These are phyloP conservation scores for Ehretia macrophylla DNA, from an alignment of 257 asterid species.

Conservation along the genomic window DNA sequence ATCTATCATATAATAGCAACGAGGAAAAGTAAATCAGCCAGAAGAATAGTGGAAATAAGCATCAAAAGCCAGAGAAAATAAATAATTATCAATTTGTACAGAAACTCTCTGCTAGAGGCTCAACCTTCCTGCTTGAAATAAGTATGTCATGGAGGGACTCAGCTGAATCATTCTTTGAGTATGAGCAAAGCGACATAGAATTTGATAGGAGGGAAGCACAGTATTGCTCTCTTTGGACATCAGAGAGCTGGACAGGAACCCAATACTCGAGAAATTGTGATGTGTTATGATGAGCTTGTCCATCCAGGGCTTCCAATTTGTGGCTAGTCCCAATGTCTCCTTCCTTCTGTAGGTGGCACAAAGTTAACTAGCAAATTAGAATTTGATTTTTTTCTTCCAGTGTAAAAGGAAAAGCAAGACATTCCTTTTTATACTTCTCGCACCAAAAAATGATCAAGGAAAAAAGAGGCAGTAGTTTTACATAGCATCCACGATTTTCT, in stretches of 20 bases:
- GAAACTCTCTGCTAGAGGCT: conserved; percentile 7
- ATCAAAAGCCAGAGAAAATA: not conserved
- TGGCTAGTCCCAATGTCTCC: not conserved
- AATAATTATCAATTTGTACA: conserved; percentile 3
- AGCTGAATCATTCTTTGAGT: conserved; percentile 15
- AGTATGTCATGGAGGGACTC: conserved; percentile 33
- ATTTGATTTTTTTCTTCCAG: too few relatives aligned
- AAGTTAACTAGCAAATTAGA: not conserved
- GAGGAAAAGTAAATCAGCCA: not conserved
- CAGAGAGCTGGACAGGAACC: conserved; percentile 62
- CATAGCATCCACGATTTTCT: not conserved
- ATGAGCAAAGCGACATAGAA: conserved; percentile 34
- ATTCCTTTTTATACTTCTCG: not conserved
- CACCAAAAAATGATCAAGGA: not conserved
- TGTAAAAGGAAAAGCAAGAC: not conserved
- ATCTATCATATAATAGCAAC: conserved; percentile 8
- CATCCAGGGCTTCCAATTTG: not conserved
- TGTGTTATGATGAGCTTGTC: not conserved
- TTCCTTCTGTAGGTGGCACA: not conserved
- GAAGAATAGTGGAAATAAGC: not conserved
- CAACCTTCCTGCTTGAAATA: conserved; percentile 46
- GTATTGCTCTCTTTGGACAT: conserved; percentile 55
- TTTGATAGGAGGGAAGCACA: conserved; percentile 53
- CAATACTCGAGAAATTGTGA: conserved; percentile 50
- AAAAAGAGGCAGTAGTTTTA: too few relatives aligned